phyloP scores from a whole-genome alignment of 2,329 filamentous ascomycete species.

The Aspergillus felis region DNA sequence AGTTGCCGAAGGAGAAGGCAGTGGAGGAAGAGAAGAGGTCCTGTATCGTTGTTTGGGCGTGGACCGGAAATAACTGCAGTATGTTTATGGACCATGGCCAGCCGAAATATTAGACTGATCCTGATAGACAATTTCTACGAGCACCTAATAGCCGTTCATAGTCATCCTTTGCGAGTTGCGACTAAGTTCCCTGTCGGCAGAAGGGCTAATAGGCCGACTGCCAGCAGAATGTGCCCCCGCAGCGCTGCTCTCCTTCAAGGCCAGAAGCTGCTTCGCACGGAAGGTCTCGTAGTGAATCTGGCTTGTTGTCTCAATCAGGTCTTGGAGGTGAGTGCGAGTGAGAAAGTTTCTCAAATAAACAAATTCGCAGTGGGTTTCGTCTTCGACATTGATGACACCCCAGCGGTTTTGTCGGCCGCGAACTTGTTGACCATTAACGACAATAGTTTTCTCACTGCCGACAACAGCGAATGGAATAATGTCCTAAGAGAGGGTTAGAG shows the following conservation, averaged over 20 bases:
- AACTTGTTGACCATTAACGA: slow-evolving; percentile 95
- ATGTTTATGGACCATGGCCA: slow-evolving; percentile 17
- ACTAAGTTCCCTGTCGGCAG: slow-evolving; percentile 93
- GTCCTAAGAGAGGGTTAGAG: slow-evolving; percentile 53
- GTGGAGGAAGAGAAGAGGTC: slow-evolving; percentile 14
- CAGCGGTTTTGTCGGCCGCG: slow-evolving; percentile 97
- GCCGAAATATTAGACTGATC: slow-evolving; percentile 13
- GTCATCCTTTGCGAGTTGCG: slow-evolving; percentile 95
- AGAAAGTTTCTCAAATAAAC: slow-evolving; percentile 98
- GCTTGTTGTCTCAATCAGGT: slow-evolving; percentile 97
- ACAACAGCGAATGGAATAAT: slow-evolving; percentile 97
- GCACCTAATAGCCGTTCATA: slow-evolving; percentile 90
- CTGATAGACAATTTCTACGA: slow-evolving; percentile 6
- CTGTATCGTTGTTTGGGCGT: slow-evolving; percentile 11
- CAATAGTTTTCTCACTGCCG: slow-evolving; percentile 95
- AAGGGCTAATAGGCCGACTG: slow-evolving; percentile 90
- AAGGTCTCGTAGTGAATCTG: slow-evolving; percentile 99
- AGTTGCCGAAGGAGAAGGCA: slow-evolving; percentile 19
- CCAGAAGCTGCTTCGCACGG: slow-evolving; percentile 97
- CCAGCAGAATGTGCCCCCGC: slow-evolving; percentile 64
- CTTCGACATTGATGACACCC: slow-evolving; percentile 99
- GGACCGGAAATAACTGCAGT: slow-evolving; percentile 10
- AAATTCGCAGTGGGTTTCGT: slow-evolving; percentile 99
- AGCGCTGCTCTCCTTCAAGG: slow-evolving; percentile 95
- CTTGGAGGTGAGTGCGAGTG: slow-evolving; percentile 95